Percentiles rank a stretch among this genome's conserved stretches.
phyloP scores from a whole-genome alignment of 2,329 filamentous ascomycete species.

The Pseudogymnoascus verrucosus region DNA sequence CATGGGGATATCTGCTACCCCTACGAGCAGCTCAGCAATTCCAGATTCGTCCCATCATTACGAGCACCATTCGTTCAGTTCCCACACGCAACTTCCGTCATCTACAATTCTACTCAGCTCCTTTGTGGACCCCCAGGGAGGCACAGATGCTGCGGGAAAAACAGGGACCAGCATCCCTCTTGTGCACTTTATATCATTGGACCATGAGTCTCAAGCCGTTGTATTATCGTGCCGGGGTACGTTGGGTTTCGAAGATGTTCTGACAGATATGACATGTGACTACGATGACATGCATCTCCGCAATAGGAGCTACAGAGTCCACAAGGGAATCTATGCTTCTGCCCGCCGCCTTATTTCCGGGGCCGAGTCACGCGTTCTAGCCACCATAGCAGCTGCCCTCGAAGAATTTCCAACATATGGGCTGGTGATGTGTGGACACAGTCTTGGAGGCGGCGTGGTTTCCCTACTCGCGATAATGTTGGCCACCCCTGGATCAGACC shows the following conservation, averaged over 20 bases:
- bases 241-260: conserved; percentile 48
- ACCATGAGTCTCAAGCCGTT: conserved; percentile 48
- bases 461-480: conserved; percentile 48
- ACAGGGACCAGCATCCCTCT: conserved; percentile 45
- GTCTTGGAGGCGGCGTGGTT: conserved; percentile 46
- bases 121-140: conserved; percentile 46
- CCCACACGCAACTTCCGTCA: conserved; percentile 51
- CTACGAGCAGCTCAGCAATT: conserved; percentile 28
- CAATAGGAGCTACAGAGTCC: conserved; percentile 44
- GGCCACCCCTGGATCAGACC: conserved; percentile 39
- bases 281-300: conserved; percentile 43
- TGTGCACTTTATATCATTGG: conserved; percentile 48
- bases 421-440: conserved; percentile 48
- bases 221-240: conserved; percentile 48
- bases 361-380: conserved; percentile 42
- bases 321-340: conserved; percentile 49
- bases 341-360: conserved; percentile 43
- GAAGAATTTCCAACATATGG: conserved; percentile 48
- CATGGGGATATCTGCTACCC: conserved; percentile 52
- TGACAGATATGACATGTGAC: conserved; percentile 50
- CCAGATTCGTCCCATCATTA: conserved; percentile 35
- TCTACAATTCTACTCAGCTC: conserved; percentile 50
- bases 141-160: conserved; percentile 41
- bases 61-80: conserved; percentile 55
- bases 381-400: conserved; percentile 42